These are phyloP conservation scores for Pleurotus sapidus DNA, from an alignment of 768 basidiomycete species.

Conservation along the genomic window DNA sequence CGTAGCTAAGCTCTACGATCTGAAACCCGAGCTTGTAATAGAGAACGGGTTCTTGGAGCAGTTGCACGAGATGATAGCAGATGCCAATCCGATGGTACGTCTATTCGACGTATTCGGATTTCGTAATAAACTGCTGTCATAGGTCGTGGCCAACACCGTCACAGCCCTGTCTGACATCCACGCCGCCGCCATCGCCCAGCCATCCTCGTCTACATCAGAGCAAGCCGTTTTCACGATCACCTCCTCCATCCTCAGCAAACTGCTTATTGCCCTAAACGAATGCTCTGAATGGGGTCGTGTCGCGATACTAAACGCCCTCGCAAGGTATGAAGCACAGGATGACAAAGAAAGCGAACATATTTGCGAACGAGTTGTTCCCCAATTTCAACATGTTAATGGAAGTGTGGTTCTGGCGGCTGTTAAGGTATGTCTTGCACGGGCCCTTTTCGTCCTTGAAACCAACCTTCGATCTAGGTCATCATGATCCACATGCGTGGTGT, in stretches of 20 bases:
- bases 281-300: constrained; percentile 99
- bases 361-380: constrained; percentile 96
- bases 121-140: constrained; percentile 7
- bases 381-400: constrained; percentile 97
- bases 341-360: constrained; percentile 98
- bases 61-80: constrained; percentile 89
- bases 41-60: constrained; percentile 93
- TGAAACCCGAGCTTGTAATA: constrained; percentile 92
- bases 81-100: constrained; percentile 93
- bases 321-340: constrained; percentile 80
- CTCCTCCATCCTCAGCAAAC: constrained; percentile 77
- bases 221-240: constrained; percentile 81
- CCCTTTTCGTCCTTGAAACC: neutral
- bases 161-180: constrained; percentile 94
- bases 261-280: constrained; percentile 94
- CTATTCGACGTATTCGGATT: neutral
- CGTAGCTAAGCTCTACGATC: constrained; percentile 95
- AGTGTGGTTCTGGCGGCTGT: constrained; percentile 96
- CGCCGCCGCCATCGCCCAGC: constrained; percentile 56
- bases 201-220: constrained; percentile 54
- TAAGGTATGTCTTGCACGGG: constrained; percentile 50
- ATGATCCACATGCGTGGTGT: constrained; percentile 96
- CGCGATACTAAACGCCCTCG: constrained; percentile 82
- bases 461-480: constrained; percentile 61
- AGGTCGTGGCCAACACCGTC: constrained; percentile 98